Base-by-base conservation (phyloP, 1,139 yeast species). In the Candida sp. region DNA sequence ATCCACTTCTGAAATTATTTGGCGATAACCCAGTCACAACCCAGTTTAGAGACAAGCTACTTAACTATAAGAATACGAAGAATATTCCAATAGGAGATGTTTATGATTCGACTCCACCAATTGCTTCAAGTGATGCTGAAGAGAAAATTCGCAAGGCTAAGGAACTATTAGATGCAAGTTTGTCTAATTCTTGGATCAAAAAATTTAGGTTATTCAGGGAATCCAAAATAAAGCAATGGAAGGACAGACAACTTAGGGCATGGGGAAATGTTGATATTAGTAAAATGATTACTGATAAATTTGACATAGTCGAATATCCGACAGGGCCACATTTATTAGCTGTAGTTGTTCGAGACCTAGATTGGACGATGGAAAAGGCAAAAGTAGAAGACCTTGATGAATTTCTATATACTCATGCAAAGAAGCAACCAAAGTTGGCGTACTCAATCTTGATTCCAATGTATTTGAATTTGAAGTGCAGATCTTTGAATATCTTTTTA, bases 171-270 rank as follows among this genome's bases (percentile, higher is more conserved):
- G 63, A 72, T 36, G 48, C 53, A 41, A 79, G 85, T 48, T 66
- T 87, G 34, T 78, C 93, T 0, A 71, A 70, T 21, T 79, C 95
- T 0, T 91, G 98, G 98, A 75, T 86, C 25, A 49, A 55, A 39
- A 70, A 67, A 45, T 70, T 49, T 50, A 57, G 52, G 33, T 45
- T 54, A 15, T 71, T 65, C 52, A 55, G 61, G 21, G 37, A 49
- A 2, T 53, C 54, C 7, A 66, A 69, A 47, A 47, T 53, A 12
- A 46, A 56, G 5, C 48, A 48, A 21, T 69, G 75, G 73, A 52
- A 49, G 36, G 44, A 51, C 7, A 58, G 68, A 39, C 43, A 56
- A 19, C 55, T 54, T 9, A 49, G 55, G 21, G 58, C 60, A 4
- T 73, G 75, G 75, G 77, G 75, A 2, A 51, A 52, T 4, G 77